These are phyloP conservation scores for Purshia tridentata DNA, from an alignment of 306 rosid species.

Conservation along the genomic window DNA sequence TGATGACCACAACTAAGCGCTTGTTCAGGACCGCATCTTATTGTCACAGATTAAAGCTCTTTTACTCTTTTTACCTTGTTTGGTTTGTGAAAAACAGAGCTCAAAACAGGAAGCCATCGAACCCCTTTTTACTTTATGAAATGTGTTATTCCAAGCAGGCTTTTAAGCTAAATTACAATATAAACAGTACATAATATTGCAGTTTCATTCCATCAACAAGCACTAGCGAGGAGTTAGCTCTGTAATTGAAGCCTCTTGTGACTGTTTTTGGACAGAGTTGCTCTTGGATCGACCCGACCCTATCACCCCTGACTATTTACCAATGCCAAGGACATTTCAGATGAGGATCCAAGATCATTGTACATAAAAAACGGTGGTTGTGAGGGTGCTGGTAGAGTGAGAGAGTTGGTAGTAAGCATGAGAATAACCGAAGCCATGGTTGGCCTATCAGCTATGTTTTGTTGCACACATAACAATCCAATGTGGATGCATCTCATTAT, in stretches of 20 bases:
- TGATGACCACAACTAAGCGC: too few relatives aligned
- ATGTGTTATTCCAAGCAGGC: too few relatives aligned
- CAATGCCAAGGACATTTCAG: neutral
- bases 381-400: conserved; percentile 5
- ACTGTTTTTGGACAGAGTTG: neutral
- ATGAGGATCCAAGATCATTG: neutral
- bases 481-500: conserved; percentile 14
- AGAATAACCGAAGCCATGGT: conserved; percentile 4
- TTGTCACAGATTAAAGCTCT: too few relatives aligned
- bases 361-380: conserved; percentile 10
- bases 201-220: neutral
- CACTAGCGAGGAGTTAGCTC: neutral
- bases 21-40: too few relatives aligned
- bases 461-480: conserved; percentile 10
- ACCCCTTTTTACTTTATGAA: too few relatives aligned
- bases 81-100: too few relatives aligned
- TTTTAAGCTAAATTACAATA: too few relatives aligned
- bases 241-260: neutral
- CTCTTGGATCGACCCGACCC: neutral
- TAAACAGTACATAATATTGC: too few relatives aligned
- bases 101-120: too few relatives aligned
- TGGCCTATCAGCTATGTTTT: conserved; percentile 12
- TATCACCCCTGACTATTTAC: neutral
- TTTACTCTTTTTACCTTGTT: too few relatives aligned
- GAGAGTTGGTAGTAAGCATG: conserved; percentile 9